phyloP scores from a whole-genome alignment of 768 basidiomycete species.

The Imleria badia region DNA sequence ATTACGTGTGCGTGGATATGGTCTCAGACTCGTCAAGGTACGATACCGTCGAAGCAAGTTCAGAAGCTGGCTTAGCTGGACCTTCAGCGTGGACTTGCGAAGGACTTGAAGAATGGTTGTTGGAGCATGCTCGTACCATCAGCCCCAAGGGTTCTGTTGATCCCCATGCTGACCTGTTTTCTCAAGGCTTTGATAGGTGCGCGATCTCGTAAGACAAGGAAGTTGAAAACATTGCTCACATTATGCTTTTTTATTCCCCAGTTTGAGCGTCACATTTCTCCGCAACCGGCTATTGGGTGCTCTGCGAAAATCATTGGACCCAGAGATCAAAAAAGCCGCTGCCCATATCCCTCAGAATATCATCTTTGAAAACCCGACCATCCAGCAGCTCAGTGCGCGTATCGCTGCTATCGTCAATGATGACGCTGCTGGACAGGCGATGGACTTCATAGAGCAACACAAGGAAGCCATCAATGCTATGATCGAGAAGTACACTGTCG shows the following conservation, averaged over 20 bases:
- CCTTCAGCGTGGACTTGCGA: conserved; percentile 27
- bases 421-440: neutral
- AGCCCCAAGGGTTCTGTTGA: conserved; percentile 7
- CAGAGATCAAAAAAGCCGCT: conserved; percentile 27
- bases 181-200: conserved; percentile 40
- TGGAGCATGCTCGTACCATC: conserved; percentile 22
- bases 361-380: conserved; percentile 42
- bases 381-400: conserved; percentile 34
- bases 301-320: conserved; percentile 31
- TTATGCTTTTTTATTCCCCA: neutral
- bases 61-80: conserved; percentile 13
- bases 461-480: conserved; percentile 34
- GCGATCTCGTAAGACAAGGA: neutral
- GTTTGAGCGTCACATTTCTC: conserved; percentile 32
- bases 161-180: conserved; percentile 26
- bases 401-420: conserved; percentile 8
- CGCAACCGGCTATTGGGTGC: conserved; percentile 24
- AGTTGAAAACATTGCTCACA: neutral
- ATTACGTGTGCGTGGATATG: neutral
- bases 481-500: conserved; percentile 39
- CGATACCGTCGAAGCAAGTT: conserved; percentile 30
- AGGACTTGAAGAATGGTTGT: conserved; percentile 27
- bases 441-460: conserved; percentile 6
- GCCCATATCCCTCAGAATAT: conserved; percentile 28
- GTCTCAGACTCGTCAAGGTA: conserved; percentile 24